Conservation (phyloP, 2,329 filamentous ascomycete genomes). For the Calonectria montana region DNA sequence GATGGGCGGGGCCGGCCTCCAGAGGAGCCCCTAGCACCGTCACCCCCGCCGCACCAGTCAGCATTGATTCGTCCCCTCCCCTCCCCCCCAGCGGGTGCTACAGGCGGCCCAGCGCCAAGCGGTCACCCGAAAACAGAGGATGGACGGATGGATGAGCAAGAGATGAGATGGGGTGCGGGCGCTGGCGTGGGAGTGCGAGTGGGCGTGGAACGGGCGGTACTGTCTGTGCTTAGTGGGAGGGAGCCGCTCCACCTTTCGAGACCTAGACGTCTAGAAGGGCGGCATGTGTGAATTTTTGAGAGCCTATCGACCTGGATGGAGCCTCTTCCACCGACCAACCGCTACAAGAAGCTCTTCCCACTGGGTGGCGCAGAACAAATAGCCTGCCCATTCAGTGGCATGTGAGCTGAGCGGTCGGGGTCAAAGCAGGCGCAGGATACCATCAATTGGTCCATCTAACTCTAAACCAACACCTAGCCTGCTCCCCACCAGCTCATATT, state of each 20-base stretch:
- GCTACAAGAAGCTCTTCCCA: constrained; percentile 11
- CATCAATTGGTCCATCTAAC: not conserved
- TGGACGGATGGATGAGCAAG: not conserved
- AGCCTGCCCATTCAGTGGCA: constrained; percentile 20
- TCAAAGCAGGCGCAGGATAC: not conserved
- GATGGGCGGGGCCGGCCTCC: constrained; percentile 5
- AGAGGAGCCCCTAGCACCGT: constrained; percentile 1
- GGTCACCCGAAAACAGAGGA: constrained; percentile 26
- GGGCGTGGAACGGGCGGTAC: not conserved
- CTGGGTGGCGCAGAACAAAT: constrained; percentile 13
- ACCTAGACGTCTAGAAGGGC: not conserved
- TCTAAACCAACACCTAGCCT: constrained; percentile 7
- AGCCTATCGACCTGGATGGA: not conserved
- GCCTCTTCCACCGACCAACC: not conserved
- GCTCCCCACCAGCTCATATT: not conserved
- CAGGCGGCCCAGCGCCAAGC: constrained; percentile 30
- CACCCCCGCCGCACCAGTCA: constrained; percentile 1
- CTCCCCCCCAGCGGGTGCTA: not conserved
- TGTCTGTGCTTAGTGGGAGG: not conserved
- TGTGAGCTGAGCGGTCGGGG: not conserved
- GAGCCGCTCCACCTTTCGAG: constrained; percentile 1
- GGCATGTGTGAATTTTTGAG: not conserved
- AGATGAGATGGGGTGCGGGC: constrained; percentile 31
- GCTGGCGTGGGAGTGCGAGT: constrained; percentile 15
- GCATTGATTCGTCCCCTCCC: constrained; percentile 38